Evolutionary conservation across 2,329 filamentous ascomycete genomes (phyloP).

Genomic region (Penicillium sp.): DNA sequence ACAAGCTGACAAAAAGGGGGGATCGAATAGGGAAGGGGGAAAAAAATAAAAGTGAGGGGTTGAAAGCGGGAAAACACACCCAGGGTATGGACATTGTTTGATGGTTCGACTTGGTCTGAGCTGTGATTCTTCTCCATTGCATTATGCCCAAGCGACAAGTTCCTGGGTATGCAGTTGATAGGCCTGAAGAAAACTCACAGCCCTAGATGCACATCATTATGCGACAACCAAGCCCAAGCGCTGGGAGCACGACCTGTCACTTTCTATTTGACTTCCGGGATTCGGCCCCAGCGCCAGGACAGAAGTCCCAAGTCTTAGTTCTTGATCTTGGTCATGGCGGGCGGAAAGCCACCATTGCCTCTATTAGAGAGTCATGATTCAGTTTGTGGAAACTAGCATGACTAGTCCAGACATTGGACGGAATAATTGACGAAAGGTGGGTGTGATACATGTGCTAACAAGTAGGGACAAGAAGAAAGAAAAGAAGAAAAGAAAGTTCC

Average conservation of each 20-base stretch:
- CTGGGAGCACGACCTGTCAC: slow-evolving; percentile 7
- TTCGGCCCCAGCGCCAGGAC: not conserved
- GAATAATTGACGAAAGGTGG: not conserved
- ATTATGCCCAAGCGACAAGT: not conserved
- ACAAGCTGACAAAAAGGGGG: not conserved
- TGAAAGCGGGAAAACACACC: not conserved
- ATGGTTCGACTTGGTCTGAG: not conserved
- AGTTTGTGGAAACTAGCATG: not conserved
- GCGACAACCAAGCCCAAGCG: slow-evolving; percentile 4
- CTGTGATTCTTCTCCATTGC: not conserved
- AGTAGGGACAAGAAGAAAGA: slow-evolving; percentile 5
- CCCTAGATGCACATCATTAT: slow-evolving; percentile 10
- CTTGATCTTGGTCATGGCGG: slow-evolving; percentile 1
- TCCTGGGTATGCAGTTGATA: slow-evolving; percentile 4
- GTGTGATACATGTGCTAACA: not conserved
- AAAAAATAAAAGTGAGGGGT: not conserved
- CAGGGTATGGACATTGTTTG: not conserved
- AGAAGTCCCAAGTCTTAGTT: not conserved
- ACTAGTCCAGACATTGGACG: not conserved
- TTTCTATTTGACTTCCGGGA: slow-evolving; percentile 11
- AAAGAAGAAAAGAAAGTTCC: slow-evolving; percentile 12
- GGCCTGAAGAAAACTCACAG: slow-evolving; percentile 2
- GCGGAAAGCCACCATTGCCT: not conserved
- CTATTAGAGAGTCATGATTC: not conserved
- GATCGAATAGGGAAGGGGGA: not conserved